These are phyloP conservation scores for Coprinellus aureogranulatus DNA, from an alignment of 768 basidiomycete genomes.

Conservation along the genomic window DNA sequence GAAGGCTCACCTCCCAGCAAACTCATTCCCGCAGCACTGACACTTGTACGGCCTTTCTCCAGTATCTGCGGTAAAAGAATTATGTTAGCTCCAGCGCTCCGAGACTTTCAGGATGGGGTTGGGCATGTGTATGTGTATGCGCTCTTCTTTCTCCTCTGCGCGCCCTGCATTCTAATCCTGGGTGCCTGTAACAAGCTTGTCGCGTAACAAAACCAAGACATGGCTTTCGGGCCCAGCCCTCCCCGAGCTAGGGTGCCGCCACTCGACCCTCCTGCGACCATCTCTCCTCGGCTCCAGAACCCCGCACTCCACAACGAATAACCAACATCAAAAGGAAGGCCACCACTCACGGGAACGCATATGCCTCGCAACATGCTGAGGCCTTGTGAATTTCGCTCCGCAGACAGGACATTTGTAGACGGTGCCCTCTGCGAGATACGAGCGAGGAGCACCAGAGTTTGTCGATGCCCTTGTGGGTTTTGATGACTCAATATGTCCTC, in stretches of 20 bases:
- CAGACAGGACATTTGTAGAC: slow-evolving; percentile 87
- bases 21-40: slow-evolving; percentile 85
- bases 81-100: slow-evolving; percentile 9
- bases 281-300: background rate
- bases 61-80: slow-evolving; percentile 55
- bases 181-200: too few species aligned
- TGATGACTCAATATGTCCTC: too few species aligned
- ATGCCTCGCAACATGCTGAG: slow-evolving; percentile 86
- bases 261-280: background rate
- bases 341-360: slow-evolving; percentile 84
- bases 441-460: too few species aligned
- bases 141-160: background rate
- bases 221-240: background rate
- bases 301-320: background rate
- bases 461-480: too few species aligned
- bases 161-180: too few species aligned
- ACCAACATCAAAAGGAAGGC: slow-evolving; percentile 2
- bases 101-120: too few species aligned
- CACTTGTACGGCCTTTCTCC: slow-evolving; percentile 90
- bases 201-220: too few species aligned
- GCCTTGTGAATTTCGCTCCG: slow-evolving; percentile 82
- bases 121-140: too few species aligned
- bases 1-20: slow-evolving; percentile 66
- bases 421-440: too few species aligned
- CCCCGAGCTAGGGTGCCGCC: background rate